A percentile compares a stretch with the other conserved stretches of the same genome.
phyloP scores from a whole-genome alignment of 495 filamentous ascomycete species.

The Aspergillus heteromorphus region DNA sequence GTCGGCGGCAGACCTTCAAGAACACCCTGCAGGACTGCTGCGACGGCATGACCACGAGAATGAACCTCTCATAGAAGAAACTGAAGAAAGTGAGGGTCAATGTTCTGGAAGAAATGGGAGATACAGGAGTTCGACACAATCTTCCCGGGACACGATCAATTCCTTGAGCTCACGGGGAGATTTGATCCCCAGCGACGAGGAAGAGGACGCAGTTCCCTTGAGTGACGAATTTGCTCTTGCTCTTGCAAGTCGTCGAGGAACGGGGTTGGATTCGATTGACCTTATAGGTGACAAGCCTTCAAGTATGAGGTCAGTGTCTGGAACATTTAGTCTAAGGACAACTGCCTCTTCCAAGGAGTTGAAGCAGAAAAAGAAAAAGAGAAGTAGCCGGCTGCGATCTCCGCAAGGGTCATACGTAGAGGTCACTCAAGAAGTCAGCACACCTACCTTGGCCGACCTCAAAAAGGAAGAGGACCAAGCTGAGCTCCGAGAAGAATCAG shows the following conservation, averaged over 20 bases:
- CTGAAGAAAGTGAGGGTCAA: conserved; percentile 40
- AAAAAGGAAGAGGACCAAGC: conserved; percentile 70
- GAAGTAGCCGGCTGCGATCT: conserved; percentile 25
- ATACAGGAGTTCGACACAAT: conserved; percentile 72
- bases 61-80: conserved; percentile 66
- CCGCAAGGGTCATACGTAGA: conserved; percentile 19
- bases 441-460: conserved; percentile 63
- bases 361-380: conserved; percentile 26
- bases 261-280: conserved; percentile 59
- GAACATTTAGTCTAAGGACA: conserved; percentile 51
- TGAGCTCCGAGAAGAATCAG: conserved; percentile 62
- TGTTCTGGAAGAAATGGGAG: conserved; percentile 42
- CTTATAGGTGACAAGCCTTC: conserved; percentile 64
- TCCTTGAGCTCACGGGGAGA: conserved; percentile 91
- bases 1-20: conserved; percentile 83
- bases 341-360: conserved; percentile 44
- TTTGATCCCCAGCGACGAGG: conserved; percentile 89
- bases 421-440: conserved; percentile 21
- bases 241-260: conserved; percentile 57
- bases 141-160: conserved; percentile 79
- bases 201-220: conserved; percentile 84
- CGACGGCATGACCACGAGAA: conserved; percentile 50
- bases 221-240: conserved; percentile 89
- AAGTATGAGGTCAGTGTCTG: conserved; percentile 54
- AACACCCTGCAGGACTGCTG: conserved; percentile 62